Conservation (phyloP, 2,329 filamentous ascomycete genomes). For the Trichophyton verrucosum region DNA sequence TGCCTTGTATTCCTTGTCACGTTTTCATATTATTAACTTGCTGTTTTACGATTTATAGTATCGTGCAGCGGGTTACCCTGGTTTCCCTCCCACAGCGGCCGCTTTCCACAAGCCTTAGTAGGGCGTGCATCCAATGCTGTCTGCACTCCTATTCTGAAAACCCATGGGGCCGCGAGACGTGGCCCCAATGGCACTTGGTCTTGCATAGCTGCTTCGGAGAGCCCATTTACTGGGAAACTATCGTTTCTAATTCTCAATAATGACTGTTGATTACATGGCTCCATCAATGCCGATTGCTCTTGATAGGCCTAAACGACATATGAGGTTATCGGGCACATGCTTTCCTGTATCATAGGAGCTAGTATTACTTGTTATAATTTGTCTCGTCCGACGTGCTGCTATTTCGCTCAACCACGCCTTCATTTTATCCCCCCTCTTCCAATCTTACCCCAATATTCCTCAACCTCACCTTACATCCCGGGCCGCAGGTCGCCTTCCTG, state of each 20-base stretch:
- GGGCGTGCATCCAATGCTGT: constrained; percentile 14
- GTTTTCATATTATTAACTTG: neutral
- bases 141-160: constrained; percentile 12
- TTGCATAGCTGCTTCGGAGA: constrained; percentile 22
- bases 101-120: neutral
- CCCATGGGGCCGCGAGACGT: constrained; percentile 28
- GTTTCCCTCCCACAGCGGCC: neutral
- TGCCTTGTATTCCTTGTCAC: neutral
- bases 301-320: neutral
- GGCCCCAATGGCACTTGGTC: constrained; percentile 27
- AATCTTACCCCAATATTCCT: constrained; percentile 2
- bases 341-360: neutral
- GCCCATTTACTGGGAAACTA: constrained; percentile 12
- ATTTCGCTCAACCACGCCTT: neutral
- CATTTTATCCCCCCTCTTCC: neutral
- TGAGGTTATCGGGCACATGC: constrained; percentile 3
- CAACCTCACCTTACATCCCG: neutral
- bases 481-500: neutral
- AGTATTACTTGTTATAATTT: constrained; percentile 4
- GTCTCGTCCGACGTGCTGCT: neutral
- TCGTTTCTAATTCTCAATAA: constrained; percentile 1
- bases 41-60: neutral
- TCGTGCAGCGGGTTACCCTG: neutral
- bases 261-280: neutral
- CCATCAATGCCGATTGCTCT: constrained; percentile 4